Evolutionary conservation across 2,329 filamentous ascomycete genomes (phyloP).

Genomic region (Calonectria naviculata): DNA sequence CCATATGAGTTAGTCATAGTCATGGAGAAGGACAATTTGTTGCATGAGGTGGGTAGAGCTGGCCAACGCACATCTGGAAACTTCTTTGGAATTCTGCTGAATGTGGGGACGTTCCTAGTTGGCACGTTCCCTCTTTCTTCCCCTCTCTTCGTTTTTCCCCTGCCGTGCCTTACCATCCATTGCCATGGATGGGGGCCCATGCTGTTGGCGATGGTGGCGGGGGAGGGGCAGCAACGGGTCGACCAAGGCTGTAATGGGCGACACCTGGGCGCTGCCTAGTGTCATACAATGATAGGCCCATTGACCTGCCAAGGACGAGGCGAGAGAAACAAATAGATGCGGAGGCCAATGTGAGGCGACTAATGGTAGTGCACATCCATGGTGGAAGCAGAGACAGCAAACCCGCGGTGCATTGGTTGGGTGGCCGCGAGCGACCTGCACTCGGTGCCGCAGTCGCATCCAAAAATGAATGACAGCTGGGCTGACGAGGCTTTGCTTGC

Average conservation of each 20-base stretch:
- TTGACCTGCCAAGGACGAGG: background rate
- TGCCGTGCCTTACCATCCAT: background rate
- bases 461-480: background rate
- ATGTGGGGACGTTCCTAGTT: background rate
- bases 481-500: background rate
- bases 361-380: background rate
- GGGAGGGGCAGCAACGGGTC: conserved; percentile 15
- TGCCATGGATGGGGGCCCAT: background rate
- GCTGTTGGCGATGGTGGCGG: conserved; percentile 7
- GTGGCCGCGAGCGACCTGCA: background rate
- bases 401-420: background rate
- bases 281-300: background rate
- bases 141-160: background rate
- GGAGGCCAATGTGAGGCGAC: background rate
- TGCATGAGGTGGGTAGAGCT: conserved; percentile 1
- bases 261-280: background rate
- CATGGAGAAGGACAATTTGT: conserved; percentile 14
- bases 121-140: background rate
- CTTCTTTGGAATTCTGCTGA: conserved; percentile 31
- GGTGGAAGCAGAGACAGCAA: conserved; percentile 2
- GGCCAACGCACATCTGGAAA: conserved; percentile 28
- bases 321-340: background rate
- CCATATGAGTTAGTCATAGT: conserved; percentile 35
- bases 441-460: too few species aligned
- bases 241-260: background rate